Evolutionary conservation across 106 monocot genomes (phyloP), one percentile per base, ranked within the genome.

Genomic region (Vanilla planifolia): DNA sequence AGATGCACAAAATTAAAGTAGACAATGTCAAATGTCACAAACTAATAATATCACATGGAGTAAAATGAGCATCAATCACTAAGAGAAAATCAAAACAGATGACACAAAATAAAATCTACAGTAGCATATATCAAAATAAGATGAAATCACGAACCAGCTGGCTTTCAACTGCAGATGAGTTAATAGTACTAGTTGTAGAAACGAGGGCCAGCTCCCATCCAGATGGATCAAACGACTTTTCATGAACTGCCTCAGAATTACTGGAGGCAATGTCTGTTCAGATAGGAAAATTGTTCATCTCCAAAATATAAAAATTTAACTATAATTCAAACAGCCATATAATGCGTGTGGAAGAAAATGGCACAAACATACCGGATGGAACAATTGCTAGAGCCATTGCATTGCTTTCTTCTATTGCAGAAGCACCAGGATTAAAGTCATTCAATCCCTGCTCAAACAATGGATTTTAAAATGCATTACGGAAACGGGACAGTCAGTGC

Each of bases 201-300:
- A 96, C 95, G 68, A 96, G 80, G 41, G 95, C 95, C 55, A 96
- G 89, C 76, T 96, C 95, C 95, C 95, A 96, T 73, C 95, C 95
- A 47, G 90, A 76, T 34, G 95, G 90, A 74, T 96, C 95, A 74
- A 90, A 80, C 67, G 60, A 75, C 33, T 73, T 80, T 4, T 80
- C 80, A 66, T 81, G 83, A 37, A 52, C 3, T 24, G 25, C 53
- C 60, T 57, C 51, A 56, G 68, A 41, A 47, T 64, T 62, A 56
- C 62, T 63, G 19, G 65, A 68, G 28, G 62, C 22, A 13, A 46
- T 16, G 63, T 30, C 74, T 83, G 73, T 6, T 32, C 57, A 35
- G 19, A 24, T 48, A 14, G 55, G 34, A 51, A 24, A 48, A 23
- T 26, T 14, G 30, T 13, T 48, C 10, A 21, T 48, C 27, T 44